phyloP scores from a whole-genome alignment of 768 basidiomycete species.

The Mycena pura region DNA sequence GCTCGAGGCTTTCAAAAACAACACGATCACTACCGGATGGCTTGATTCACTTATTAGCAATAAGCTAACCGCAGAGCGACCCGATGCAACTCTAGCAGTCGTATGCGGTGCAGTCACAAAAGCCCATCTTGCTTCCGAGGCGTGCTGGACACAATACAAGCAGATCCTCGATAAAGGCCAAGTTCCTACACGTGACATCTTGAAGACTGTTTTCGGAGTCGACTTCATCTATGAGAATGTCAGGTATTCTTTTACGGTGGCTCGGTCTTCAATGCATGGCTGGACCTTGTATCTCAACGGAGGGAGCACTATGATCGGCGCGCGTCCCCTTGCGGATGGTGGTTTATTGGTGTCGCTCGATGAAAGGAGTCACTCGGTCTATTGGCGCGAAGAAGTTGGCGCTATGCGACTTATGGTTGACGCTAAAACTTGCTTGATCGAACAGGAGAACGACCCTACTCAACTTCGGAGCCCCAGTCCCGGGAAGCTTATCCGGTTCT shows the following conservation, averaged over 20 bases:
- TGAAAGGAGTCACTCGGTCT: constrained; percentile 95
- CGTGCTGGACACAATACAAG: constrained; percentile 92
- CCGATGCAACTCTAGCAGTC: constrained; percentile 90
- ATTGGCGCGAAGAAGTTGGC: constrained; percentile 98
- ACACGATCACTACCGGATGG: constrained; percentile 99
- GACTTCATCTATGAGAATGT: constrained; percentile 98
- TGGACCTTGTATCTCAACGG: constrained; percentile 99
- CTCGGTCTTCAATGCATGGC: constrained; percentile 83
- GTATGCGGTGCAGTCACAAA: constrained; percentile 97
- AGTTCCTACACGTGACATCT: constrained; percentile 90
- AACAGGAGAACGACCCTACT: constrained; percentile 99
- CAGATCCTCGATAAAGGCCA: constrained; percentile 97
- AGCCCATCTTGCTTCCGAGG: constrained; percentile 88
- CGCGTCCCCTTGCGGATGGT: constrained; percentile 92
- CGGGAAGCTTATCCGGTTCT: constrained; percentile 92
- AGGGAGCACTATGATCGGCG: constrained; percentile 89
- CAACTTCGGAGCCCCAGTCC: constrained; percentile 95
- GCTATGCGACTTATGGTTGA: constrained; percentile 92
- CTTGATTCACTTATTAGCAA: constrained; percentile 96
- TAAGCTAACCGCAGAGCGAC: constrained; percentile 96
- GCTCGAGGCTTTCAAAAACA: constrained; percentile 94
- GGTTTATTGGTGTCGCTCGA: constrained; percentile 91
- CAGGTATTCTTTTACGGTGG: constrained; percentile 94
- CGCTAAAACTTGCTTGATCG: constrained; percentile 96
- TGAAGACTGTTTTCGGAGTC: constrained; percentile 95